Base-by-base conservation (phyloP, 257 asterid species). In the Solanum megistacrolobum region DNA sequence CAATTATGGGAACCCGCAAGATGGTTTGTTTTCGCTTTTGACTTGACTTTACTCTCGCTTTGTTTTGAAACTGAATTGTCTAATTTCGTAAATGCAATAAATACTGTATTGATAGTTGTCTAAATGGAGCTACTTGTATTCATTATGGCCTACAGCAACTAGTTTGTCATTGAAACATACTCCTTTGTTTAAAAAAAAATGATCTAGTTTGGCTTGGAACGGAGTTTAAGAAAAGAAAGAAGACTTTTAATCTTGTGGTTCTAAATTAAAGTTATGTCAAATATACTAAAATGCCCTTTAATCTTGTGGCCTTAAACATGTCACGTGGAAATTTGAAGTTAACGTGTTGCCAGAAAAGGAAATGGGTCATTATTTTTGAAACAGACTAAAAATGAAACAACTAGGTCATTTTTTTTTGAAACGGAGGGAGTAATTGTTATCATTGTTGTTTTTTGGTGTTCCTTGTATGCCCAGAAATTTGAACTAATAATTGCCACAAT, bases 1-100 rank as follows among this genome's bases (percentile, higher is more conserved):
- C 87, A 97, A 97, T 91, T 97, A 88, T 86, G 93, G 93, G 89
- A 97, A 89, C 65, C 92, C 94, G 23, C 96, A 94, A 76, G 96
- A 96, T 90, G 98, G 99, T 96, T 76, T 62, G 95, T 89, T n/a
- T 69, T 76, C n/a, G 5, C 55, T 6, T 48, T 29, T 82, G 86
- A 82, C 68, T 82, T 46, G n/a, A 25, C 41, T 43, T 81, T 46
- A 11, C 38, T 43, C 13, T 27, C 20, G 18, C 38, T 43, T 78
- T n/a, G 38, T 41, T 78, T 78, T 73, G 82, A 73, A 73, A 32
- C 82, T 20, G 18, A 21, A 35, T 36, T 35, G 31, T 74, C 48
- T 74, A 74, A 74, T 20, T 35, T 55, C 66, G 66, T 55, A 55
- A 55, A 55, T 55, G n/a, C 65, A 55, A 7, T 20, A 55, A 6